Evolutionary conservation across 208 protist genomes (phyloP), one percentile per base, ranked within the genome.

Genomic region (Leishmania lainsoni): DNA sequence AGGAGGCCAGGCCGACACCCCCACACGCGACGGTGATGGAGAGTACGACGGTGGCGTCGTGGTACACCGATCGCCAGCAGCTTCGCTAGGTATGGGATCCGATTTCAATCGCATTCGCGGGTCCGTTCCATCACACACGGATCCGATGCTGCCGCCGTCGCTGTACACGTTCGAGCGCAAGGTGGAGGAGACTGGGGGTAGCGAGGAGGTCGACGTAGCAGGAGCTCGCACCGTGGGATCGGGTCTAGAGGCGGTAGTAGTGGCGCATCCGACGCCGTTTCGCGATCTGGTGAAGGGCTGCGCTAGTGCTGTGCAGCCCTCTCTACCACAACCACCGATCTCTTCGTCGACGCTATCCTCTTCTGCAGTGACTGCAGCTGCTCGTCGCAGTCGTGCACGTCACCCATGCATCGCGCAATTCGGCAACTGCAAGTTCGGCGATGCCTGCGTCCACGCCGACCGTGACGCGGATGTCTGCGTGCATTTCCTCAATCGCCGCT

Each of bases 351-450:
- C 17, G 22, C 56, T n/a, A 42, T 61, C 52, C 32, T 8, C 54
- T 56, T 56, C 73, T 56, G 16, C 72, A 76, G 0, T 2, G 14
- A 42, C 12, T 9, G 51, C 45, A 0, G 1, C 71, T 17, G 58
- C 59, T 29, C 78, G 14, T 52, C 75, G 52, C 59, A 3, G 20
- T 48, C 83, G 83, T 29, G 78, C 59, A 29, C 85, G 86, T 39
- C 93, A 97, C 78, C 93, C 93, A 17, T 97, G 93, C 74, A 49
- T 97, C 3, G 81, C 79, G 17, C 93, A 97, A 85, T 92, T 85
- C 77, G 93, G 93, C 76, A 85, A 68, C 65, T 97, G 93, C 80
- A 92, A 87, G 82, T 97, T 82, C 80, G 93, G 91, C 29, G 84
- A 88, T 32, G 49, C 80, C 29, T 97, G 93, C 83, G 59, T 81